These are phyloP conservation scores for Micractinium sp. DNA, from an alignment of 139 green algal genomes.

Conservation along the genomic window DNA sequence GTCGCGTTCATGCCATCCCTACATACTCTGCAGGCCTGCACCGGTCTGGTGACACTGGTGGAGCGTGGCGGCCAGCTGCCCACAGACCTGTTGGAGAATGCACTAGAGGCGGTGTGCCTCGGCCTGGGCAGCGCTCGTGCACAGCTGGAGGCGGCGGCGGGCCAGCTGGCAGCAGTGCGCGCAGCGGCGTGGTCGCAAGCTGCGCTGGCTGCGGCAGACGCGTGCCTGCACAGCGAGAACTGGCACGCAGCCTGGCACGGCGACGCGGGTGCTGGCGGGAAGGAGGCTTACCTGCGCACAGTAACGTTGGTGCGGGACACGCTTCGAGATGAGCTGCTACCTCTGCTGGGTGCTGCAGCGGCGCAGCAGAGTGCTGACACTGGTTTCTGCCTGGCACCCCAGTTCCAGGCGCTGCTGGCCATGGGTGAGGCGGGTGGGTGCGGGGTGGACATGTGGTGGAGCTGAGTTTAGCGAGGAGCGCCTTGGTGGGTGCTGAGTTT, in stretches of 20 bases:
- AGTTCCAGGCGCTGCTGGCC: constrained; percentile 6
- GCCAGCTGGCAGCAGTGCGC: constrained; percentile 1
- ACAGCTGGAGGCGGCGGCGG: not conserved
- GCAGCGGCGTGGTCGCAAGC: not conserved
- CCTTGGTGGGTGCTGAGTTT: not conserved
- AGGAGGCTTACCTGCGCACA: not conserved
- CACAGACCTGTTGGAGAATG: constrained; percentile 15
- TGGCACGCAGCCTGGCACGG: constrained; percentile 17
- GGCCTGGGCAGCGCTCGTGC: not conserved
- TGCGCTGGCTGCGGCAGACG: not conserved
- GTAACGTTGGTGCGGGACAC: constrained; percentile 15
- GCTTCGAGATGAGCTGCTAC: constrained; percentile 18
- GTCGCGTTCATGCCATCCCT: not conserved
- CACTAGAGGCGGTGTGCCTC: not conserved
- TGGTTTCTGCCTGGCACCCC: constrained; percentile 20
- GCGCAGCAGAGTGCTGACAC: not conserved
- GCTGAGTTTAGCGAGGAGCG: not conserved
- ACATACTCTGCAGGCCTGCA: constrained; percentile 20
- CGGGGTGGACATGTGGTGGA: not conserved
- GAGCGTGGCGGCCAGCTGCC: not conserved
- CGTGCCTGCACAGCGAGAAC: constrained; percentile 24
- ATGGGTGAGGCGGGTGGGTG: constrained; percentile 27
- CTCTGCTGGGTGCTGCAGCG: not conserved
- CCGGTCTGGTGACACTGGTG: not conserved
- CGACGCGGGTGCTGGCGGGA: not conserved